Evolutionary conservation across 345 rosid genomes (phyloP).

Genomic region (Psidium guajava): DNA sequence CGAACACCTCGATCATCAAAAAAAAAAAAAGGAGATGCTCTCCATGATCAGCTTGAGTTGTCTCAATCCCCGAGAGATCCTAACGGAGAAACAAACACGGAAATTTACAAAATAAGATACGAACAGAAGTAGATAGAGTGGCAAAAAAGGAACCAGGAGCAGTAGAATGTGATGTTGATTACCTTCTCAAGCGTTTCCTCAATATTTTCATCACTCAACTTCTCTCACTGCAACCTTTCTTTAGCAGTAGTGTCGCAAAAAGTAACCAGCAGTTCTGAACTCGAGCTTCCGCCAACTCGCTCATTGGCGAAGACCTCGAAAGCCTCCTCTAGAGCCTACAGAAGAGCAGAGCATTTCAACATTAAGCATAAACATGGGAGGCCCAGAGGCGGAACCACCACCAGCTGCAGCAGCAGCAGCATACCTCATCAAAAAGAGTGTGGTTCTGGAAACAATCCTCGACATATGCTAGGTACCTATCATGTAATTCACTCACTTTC

Average conservation of each 20-base stretch:
- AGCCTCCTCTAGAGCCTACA: slow-evolving; percentile 59
- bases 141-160: not conserved
- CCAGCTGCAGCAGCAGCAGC: not conserved
- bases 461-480: slow-evolving; percentile 62
- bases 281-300: slow-evolving; percentile 45
- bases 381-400: not conserved
- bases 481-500: slow-evolving; percentile 70
- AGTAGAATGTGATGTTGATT: not conserved
- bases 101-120: not conserved
- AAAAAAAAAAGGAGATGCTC: too few species aligned
- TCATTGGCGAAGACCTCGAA: slow-evolving; percentile 50
- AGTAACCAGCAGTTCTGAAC: slow-evolving; percentile 56
- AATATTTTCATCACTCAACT: slow-evolving; percentile 52
- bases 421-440: slow-evolving; percentile 62
- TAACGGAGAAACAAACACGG: not conserved
- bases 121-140: not conserved
- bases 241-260: slow-evolving; percentile 48
- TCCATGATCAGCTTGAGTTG: not conserved
- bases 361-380: not conserved
- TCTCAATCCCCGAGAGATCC: not conserved
- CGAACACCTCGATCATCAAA: too few species aligned
- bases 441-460: slow-evolving; percentile 61
- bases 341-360: not conserved
- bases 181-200: slow-evolving; percentile 64
- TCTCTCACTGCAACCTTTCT: slow-evolving; percentile 65